phyloP scores from a whole-genome alignment of 2,329 filamentous ascomycete species.

The Colletotrichum kahawae region DNA sequence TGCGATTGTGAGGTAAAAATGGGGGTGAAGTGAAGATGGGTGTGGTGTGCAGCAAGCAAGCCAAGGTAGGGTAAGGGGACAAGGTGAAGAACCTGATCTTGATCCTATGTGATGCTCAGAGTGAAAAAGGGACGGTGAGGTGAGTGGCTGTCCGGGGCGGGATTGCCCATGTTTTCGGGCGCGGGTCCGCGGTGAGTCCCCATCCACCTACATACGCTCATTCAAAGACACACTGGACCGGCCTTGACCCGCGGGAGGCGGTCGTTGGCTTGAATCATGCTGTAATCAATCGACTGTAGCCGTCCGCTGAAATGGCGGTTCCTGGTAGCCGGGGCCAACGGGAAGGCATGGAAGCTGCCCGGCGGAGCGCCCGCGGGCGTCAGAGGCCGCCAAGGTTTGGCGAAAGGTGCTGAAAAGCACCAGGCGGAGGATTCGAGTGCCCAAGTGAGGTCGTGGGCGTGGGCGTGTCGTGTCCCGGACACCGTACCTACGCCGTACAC shows the following conservation, averaged over 20 bases:
- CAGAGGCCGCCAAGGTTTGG: neutral
- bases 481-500: neutral
- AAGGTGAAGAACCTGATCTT: neutral
- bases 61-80: neutral
- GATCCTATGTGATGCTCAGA: neutral
- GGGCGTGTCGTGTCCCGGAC: neutral
- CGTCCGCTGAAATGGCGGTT: neutral
- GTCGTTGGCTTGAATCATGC: neutral
- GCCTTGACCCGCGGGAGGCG: neutral
- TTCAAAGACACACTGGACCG: neutral
- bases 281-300: neutral
- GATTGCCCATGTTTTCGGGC: neutral
- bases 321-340: neutral
- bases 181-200: neutral
- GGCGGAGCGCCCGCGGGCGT: constrained; percentile 3
- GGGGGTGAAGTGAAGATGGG: neutral
- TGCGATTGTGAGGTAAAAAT: neutral
- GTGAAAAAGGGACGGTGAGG: neutral
- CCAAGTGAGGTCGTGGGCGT: neutral
- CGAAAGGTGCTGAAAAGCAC: neutral
- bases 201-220: neutral
- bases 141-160: neutral
- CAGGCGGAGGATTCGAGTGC: neutral
- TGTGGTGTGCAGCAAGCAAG: neutral
- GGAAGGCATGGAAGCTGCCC: neutral